These are phyloP conservation scores for Pestalotiopsis sp. DNA, from an alignment of 2,329 filamentous ascomycete species.

Conservation along the genomic window DNA sequence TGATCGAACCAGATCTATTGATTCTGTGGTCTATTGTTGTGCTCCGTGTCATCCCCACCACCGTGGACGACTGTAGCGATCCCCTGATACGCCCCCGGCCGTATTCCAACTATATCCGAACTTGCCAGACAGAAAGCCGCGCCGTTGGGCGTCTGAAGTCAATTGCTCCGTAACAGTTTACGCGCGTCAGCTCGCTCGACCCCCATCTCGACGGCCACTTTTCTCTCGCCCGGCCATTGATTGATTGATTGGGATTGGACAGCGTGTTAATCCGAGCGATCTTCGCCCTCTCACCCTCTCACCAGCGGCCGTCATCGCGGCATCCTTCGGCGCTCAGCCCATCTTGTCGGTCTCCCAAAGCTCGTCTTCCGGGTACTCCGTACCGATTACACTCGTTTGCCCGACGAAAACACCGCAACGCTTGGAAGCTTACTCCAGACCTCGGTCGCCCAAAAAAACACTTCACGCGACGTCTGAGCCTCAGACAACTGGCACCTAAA, in stretches of 20 bases:
- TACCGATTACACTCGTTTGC: constrained; percentile 58
- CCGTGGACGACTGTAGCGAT: too few relatives aligned
- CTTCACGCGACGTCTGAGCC: neutral
- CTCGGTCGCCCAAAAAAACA: neutral
- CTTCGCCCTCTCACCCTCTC: neutral
- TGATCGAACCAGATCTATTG: neutral
- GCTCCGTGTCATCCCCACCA: neutral
- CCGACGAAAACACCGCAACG: constrained; percentile 14
- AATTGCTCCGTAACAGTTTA: neutral
- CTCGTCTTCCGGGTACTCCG: constrained; percentile 43
- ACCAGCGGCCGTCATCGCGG: neutral
- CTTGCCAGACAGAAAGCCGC: neutral
- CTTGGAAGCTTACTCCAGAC: constrained; percentile 9
- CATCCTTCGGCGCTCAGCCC: neutral
- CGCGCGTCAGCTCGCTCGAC: neutral
- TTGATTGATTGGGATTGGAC: neutral
- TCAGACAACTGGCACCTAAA: neutral
- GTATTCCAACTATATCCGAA: neutral
- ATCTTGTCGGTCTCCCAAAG: neutral
- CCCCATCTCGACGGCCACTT: neutral
- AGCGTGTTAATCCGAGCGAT: neutral
- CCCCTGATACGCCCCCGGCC: neutral
- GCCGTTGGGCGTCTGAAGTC: neutral
- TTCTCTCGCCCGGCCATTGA: neutral
- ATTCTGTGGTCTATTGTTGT: neutral